These are phyloP conservation scores for Solanum hybrid DNA, from an alignment of 305 asterid genomes.

Conservation along the genomic window DNA sequence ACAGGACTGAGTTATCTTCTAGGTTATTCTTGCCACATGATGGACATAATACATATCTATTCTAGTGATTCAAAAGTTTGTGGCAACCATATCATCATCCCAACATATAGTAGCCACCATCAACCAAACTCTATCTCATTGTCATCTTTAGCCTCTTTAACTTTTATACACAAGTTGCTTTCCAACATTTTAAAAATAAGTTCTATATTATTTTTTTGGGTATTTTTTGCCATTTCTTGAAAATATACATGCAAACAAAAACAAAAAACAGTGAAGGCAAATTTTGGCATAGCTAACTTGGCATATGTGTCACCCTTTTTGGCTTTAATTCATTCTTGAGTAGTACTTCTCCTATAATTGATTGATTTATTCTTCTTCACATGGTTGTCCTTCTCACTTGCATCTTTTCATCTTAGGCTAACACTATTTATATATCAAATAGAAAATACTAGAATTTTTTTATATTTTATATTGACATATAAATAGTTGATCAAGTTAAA, in stretches of 20 bases:
- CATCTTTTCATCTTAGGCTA: not conserved
- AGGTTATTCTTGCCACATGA: not conserved
- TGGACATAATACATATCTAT: not conserved
- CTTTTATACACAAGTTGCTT: slow-evolving; percentile 10
- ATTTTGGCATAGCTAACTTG: not conserved
- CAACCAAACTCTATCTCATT: slow-evolving; percentile 12
- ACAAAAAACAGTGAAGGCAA: not conserved
- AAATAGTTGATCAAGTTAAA: not conserved
- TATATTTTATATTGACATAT: not conserved
- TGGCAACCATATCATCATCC: slow-evolving; percentile 4
- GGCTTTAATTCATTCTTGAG: not conserved
- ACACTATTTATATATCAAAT: not conserved
- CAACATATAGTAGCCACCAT: not conserved
- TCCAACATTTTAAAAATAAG: not conserved
- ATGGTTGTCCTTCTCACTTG: not conserved
- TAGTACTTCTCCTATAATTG: not conserved
- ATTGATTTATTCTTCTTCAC: not conserved
- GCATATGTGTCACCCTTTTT: not conserved
- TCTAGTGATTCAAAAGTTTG: slow-evolving; percentile 2
- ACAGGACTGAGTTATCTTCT: not conserved
- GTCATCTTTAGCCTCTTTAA: slow-evolving; percentile 2
- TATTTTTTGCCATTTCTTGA: not conserved
- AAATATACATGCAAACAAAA: not conserved
- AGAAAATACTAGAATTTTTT: not conserved
- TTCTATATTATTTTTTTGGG: not conserved